Conservation (phyloP, 306 rosid species). For the Cicer arietinum region DNA sequence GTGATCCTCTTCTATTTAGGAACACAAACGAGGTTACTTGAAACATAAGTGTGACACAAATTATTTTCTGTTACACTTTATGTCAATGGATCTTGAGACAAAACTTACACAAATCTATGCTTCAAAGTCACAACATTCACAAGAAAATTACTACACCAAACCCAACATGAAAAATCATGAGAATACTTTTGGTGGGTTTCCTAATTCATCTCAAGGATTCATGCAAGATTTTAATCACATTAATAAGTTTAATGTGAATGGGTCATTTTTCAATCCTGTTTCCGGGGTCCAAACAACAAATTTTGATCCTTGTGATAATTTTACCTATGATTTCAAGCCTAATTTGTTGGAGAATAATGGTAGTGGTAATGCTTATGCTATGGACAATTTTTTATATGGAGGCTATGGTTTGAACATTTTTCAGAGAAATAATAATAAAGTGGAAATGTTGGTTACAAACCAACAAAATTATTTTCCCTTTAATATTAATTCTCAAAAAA, state of each 20-base stretch:
- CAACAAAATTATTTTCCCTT: constrained; percentile 43
- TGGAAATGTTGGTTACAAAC: constrained; percentile 49
- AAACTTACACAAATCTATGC: constrained; percentile 46
- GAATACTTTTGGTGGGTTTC: constrained; percentile 51
- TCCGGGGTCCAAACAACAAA: constrained; percentile 46
- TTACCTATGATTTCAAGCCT: constrained; percentile 54
- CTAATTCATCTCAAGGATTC: constrained; percentile 52
- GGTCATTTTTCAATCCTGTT: constrained; percentile 39
- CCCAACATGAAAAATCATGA: constrained; percentile 47
- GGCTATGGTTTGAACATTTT: constrained; percentile 48
- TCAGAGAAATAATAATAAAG: constrained; percentile 48
- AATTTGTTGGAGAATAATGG: constrained; percentile 44
- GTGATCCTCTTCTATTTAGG: constrained; percentile 51
- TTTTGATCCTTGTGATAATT: constrained; percentile 48
- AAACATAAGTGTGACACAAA: constrained; percentile 36
- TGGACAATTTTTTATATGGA: constrained; percentile 65
- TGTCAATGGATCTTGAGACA: constrained; percentile 68
- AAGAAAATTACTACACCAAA: constrained; percentile 41
- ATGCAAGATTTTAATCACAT: constrained; percentile 60
- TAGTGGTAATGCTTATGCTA: constrained; percentile 49
- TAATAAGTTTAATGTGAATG: constrained; percentile 50
- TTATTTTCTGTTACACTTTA: constrained; percentile 38
- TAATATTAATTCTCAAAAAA: constrained; percentile 46
- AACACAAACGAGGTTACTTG: constrained; percentile 43
- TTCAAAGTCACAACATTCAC: constrained; percentile 44